Evolutionary conservation across 2,329 filamentous ascomycete genomes (phyloP), one percentile per base, ranked within the genome.

Genomic region (Pseudocercospora musae): DNA sequence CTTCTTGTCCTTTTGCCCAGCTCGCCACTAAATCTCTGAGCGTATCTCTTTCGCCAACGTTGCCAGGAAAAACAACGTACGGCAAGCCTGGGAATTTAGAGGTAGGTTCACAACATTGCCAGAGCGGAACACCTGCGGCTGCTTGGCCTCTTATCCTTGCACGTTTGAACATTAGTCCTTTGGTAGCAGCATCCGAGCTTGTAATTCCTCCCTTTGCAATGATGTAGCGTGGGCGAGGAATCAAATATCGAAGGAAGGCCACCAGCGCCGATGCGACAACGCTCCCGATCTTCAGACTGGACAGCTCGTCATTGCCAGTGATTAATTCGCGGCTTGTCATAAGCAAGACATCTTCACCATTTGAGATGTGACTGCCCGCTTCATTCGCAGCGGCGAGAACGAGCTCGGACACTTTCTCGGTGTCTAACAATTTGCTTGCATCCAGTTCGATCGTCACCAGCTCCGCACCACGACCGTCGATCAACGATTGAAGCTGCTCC

Each of bases 121-220:
- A 87, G 1, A 87, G 75, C 0, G 85, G 84, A 10, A 87, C 82
- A 1, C 84, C 84, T 0, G 83, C 77, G 0, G 83, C 82, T 1
- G 84, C 84, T 66, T 87, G 84, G 0, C 85, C 84, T 0, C 85
- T 73, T 42, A 87, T 79, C 63, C 74, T 79, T 4, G 84, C 84
- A 25, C 79, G 75, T 69, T 81, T 82, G 73, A 87, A 81, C 18
- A 74, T 76, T 11, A 87, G 67, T 0, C 82, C 82, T 57, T 86
- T 85, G 0, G 82, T 85, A 0, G 85, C 84, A 66, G 82, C 82
- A 56, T 87, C 84, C 0, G 82, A 85, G 0, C 81, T 83, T 0
- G 85, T 87, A 40, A 87, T 87, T 5, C 84, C 84, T 0, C 85
- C 84, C 72, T 84, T 87, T 0, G 84, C 83, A 69, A 87, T 83